Evolutionary conservation across 306 rosid species (phyloP).

Genomic region (Canavalia gladiata): DNA sequence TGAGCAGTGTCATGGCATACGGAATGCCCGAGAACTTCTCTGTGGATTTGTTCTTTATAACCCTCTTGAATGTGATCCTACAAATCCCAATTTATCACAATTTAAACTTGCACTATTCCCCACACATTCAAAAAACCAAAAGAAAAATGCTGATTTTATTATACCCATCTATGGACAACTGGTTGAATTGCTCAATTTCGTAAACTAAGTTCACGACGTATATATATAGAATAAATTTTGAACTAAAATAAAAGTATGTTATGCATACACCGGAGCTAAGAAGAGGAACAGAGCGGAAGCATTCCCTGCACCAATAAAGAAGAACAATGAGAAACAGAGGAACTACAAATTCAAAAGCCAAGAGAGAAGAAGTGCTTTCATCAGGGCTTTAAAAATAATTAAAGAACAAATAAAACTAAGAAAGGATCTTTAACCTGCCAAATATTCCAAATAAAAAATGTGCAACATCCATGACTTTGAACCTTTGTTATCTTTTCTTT

Average conservation of each 20-base stretch:
- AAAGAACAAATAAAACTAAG: neutral
- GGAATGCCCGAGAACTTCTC: slow-evolving; percentile 95
- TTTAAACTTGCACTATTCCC: neutral
- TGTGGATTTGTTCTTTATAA: slow-evolving; percentile 63
- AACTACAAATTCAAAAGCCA: neutral
- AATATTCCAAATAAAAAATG: slow-evolving; percentile 81
- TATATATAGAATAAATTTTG: no score
- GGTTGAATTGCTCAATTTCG: slow-evolving; percentile 8
- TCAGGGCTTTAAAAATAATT: neutral
- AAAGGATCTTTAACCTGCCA: slow-evolving; percentile 62
- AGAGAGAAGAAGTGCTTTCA: neutral
- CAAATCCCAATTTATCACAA: slow-evolving; percentile 14
- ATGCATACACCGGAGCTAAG: slow-evolving; percentile 82
- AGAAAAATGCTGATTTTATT: neutral
- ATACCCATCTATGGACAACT: neutral
- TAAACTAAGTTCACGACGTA: neutral
- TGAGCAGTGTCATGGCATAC: slow-evolving; percentile 86
- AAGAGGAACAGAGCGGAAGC: slow-evolving; percentile 91
- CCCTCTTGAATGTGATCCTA: slow-evolving; percentile 90
- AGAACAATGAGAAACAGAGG: slow-evolving; percentile 37
- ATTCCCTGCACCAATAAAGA: slow-evolving; percentile 67
- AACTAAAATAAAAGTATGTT: neutral
- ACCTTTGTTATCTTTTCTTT: neutral
- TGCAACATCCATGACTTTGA: slow-evolving; percentile 61
- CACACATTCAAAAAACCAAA: neutral